Conservation (phyloP, 768 basidiomycete species). For the Candolleomyces aberdarensis region DNA sequence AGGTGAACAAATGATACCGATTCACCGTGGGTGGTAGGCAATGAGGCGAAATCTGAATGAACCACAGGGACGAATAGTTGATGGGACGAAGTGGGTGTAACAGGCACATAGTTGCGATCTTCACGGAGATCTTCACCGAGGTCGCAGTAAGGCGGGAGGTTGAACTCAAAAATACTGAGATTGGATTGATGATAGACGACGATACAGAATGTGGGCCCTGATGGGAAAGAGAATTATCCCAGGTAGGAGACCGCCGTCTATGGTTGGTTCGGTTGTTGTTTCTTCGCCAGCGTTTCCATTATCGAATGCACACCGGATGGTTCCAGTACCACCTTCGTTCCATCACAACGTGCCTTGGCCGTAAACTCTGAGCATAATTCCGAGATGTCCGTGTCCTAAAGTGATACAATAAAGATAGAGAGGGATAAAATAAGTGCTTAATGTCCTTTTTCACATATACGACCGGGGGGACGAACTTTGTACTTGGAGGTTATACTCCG, state of each 20-base stretch:
- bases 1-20: too few relatives aligned
- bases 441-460: constrained; percentile 3
- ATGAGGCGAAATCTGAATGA: background rate
- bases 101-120: background rate
- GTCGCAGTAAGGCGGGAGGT: background rate
- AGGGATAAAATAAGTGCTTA: constrained; percentile 8
- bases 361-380: constrained; percentile 78
- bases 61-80: background rate
- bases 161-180: background rate
- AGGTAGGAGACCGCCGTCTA: background rate
- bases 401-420: constrained; percentile 10
- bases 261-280: constrained; percentile 12
- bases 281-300: constrained; percentile 37
- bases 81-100: background rate
- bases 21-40: background rate
- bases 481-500: constrained; percentile 69
- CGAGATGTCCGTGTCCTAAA: constrained; percentile 73
- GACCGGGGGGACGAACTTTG: constrained; percentile 48
- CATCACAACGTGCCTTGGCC: constrained; percentile 80
- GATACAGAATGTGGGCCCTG: background rate
- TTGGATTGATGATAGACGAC: background rate
- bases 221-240: background rate
- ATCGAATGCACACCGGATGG: constrained; percentile 49
- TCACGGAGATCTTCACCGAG: background rate
- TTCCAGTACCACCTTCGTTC: constrained; percentile 77